Evolutionary conservation across 176 grass and related monocot genomes (phyloP).

Genomic region (Aegilops longissima): DNA sequence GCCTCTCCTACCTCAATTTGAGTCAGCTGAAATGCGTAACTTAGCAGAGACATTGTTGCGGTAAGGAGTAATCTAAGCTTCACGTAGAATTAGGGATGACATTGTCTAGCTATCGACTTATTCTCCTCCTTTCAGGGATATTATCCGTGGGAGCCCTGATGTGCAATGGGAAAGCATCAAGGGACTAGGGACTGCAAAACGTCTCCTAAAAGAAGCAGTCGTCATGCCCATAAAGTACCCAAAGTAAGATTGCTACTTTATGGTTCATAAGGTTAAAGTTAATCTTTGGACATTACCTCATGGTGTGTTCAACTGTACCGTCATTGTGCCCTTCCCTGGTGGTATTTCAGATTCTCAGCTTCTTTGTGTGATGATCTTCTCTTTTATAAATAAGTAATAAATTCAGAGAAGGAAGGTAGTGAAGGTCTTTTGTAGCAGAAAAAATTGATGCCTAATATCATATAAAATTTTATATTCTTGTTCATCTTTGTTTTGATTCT

Average conservation of each 20-base stretch:
- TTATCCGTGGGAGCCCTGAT: conserved; percentile 91
- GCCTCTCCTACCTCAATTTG: conserved; percentile 76
- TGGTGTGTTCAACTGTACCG: neutral
- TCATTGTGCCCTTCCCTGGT: neutral
- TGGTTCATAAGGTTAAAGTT: neutral
- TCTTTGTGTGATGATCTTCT: neutral
- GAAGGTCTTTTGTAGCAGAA: neutral
- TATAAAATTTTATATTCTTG: neutral
- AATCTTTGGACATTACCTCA: neutral
- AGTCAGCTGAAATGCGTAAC: conserved; percentile 85
- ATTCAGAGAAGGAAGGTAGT: neutral
- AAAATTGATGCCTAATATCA: neutral
- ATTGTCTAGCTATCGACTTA: neutral
- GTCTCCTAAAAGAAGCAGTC: conserved; percentile 90
- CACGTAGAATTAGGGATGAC: neutral
- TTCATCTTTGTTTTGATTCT: neutral
- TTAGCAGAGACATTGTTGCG: conserved; percentile 80
- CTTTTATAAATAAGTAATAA: conserved; percentile 2
- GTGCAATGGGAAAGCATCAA: conserved; percentile 99
- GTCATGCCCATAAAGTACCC: conserved; percentile 99
- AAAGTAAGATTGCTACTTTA: conserved; percentile 63
- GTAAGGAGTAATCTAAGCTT: conserved; percentile 39
- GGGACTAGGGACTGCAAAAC: conserved; percentile 88
- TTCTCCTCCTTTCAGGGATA: conserved; percentile 60
- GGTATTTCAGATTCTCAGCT: neutral